Evolutionary conservation across 805 yeast species (phyloP).

Genomic region (Schwanniomyces polymorphus): DNA sequence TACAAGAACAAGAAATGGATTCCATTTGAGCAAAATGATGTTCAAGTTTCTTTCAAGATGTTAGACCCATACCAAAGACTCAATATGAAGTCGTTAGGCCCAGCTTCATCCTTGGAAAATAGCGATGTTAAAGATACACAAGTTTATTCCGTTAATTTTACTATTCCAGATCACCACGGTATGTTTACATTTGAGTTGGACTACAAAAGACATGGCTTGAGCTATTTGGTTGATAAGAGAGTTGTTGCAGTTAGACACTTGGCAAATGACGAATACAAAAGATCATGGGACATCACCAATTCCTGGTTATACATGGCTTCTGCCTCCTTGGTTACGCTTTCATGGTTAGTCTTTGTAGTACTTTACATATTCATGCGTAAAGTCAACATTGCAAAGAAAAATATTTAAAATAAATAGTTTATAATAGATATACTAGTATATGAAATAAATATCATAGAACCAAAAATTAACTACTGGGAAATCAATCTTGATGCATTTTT

Average conservation of each 20-base stretch:
- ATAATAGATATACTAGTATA: not conserved
- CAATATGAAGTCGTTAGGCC: conserved; percentile 48
- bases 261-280: conserved; percentile 91
- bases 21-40: conserved; percentile 60
- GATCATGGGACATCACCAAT: conserved; percentile 91
- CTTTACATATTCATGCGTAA: conserved; percentile 52
- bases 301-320: conserved; percentile 88
- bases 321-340: conserved; percentile 63
- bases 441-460: not conserved
- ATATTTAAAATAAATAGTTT: conserved; percentile 10
- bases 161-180: conserved; percentile 94
- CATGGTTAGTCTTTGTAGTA: conserved; percentile 78
- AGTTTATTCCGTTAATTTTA: conserved; percentile 55
- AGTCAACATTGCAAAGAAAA: conserved; percentile 26
- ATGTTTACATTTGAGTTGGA: conserved; percentile 83
- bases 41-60: conserved; percentile 85
- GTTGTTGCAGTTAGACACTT: conserved; percentile 87
- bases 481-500: not conserved
- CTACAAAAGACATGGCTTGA: conserved; percentile 75
- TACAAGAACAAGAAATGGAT: conserved; percentile 58
- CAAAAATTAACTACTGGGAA: too few species aligned
- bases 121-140: conserved; percentile 45
- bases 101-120: conserved; percentile 30
- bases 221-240: conserved; percentile 62
- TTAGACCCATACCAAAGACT: conserved; percentile 94